phyloP scores from a whole-genome alignment of 345 rosid species.

The Heritiera fomes region DNA sequence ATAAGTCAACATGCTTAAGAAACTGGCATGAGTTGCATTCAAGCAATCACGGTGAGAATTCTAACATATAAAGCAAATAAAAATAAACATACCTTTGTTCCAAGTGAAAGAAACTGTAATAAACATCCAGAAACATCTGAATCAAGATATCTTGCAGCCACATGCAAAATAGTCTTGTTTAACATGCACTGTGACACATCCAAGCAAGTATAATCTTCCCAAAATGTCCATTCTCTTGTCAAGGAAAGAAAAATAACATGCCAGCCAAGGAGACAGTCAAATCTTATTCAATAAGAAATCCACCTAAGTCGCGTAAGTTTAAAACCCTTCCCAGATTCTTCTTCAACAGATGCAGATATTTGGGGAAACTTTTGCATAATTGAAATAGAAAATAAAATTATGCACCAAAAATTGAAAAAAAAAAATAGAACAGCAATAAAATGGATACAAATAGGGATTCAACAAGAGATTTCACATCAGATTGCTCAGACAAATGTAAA shows the following conservation, averaged over 20 bases:
- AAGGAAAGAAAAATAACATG: conserved; percentile 38
- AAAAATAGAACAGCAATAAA: background rate
- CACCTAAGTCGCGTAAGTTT: background rate
- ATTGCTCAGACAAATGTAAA: conserved; percentile 43
- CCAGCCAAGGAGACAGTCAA: background rate
- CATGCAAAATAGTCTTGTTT: conserved; percentile 62
- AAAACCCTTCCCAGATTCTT: background rate
- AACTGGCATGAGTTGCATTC: background rate
- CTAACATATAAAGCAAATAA: background rate
- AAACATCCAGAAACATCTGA: conserved; percentile 48
- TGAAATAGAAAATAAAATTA: background rate
- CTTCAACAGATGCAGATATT: background rate
- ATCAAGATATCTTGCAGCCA: conserved; percentile 57
- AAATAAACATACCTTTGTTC: conserved; percentile 52
- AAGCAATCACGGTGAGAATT: background rate
- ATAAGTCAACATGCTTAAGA: conserved; percentile 16
- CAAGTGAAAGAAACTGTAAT: conserved; percentile 52
- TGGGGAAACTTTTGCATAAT: background rate
- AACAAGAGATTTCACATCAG: conserved; percentile 48
- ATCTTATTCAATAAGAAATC: background rate
- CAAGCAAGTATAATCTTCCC: conserved; percentile 94
- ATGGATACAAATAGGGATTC: conserved; percentile 72
- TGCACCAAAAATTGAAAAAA: background rate
- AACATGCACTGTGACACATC: conserved; percentile 78
- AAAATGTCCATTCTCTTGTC: conserved; percentile 52